These are phyloP conservation scores for Piloderma croceum DNA, from an alignment of 768 basidiomycete species.

Conservation along the genomic window DNA sequence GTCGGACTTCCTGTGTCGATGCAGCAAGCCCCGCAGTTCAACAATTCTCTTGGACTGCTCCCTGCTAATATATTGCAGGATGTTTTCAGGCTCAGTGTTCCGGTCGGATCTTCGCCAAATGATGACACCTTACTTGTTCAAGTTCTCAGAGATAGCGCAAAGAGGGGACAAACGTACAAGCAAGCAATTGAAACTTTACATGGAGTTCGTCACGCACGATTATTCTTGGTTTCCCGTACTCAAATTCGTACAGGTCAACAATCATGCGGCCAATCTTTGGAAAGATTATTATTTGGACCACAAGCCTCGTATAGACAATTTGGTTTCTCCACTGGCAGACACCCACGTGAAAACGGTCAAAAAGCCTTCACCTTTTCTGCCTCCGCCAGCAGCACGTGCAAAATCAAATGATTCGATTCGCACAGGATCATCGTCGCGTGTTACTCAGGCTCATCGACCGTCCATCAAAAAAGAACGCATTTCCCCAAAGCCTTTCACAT, in stretches of 20 bases:
- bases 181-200: constrained; percentile 64
- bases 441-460: not conserved
- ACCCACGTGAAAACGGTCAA: constrained; percentile 30
- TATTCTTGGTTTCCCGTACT: not conserved
- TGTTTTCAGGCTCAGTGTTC: constrained; percentile 46
- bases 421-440: not conserved
- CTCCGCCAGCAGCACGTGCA: not conserved
- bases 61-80: constrained; percentile 55
- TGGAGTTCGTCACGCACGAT: constrained; percentile 39
- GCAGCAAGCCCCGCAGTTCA: constrained; percentile 16
- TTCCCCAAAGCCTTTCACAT: constrained; percentile 9
- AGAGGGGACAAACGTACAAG: constrained; percentile 48
- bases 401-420: not conserved
- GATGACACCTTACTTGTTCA: constrained; percentile 59
- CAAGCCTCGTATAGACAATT: constrained; percentile 30
- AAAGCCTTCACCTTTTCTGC: constrained; percentile 30
- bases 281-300: constrained; percentile 79
- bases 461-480: constrained; percentile 18
- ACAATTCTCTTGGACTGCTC: constrained; percentile 27
- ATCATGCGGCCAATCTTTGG: constrained; percentile 57
- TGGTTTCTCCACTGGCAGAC: constrained; percentile 21
- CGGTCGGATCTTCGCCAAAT: constrained; percentile 40
- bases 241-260: constrained; percentile 30
- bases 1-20: no score
- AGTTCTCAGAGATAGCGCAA: constrained; percentile 33